Percentiles rank a stretch among this genome's conserved stretches.
These are phyloP conservation scores for Pythium aquatile DNA, from an alignment of 352 stramenopile genomes.

Conservation along the genomic window DNA sequence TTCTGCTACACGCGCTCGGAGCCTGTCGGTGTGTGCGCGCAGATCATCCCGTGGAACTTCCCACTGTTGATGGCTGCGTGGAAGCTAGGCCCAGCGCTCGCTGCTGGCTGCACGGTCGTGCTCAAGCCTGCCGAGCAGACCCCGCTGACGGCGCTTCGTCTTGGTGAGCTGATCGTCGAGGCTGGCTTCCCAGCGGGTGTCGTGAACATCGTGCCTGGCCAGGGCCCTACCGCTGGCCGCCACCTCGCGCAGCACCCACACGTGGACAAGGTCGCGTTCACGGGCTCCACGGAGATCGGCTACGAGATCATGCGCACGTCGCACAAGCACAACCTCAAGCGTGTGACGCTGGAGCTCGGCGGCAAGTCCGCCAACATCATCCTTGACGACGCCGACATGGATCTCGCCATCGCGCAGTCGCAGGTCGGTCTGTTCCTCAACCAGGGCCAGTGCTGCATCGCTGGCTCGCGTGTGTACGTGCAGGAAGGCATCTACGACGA, in stretches of 20 bases:
- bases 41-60: constrained; percentile 72
- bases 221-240: constrained; percentile 50
- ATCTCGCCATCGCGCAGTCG: constrained; percentile 76
- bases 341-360: constrained; percentile 77
- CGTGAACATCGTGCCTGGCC: constrained; percentile 64
- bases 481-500: constrained; percentile 67
- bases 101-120: constrained; percentile 92
- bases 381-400: constrained; percentile 65
- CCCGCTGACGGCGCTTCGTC: constrained; percentile 75
- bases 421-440: constrained; percentile 75
- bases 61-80: constrained; percentile 61
- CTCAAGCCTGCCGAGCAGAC: constrained; percentile 95
- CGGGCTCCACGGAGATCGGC: constrained; percentile 81
- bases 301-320: constrained; percentile 48
- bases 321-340: constrained; percentile 48
- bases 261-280: constrained; percentile 82
- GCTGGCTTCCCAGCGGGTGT: constrained; percentile 61
- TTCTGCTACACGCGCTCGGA: constrained; percentile 61
- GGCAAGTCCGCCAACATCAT: constrained; percentile 90
- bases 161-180: constrained; percentile 68
- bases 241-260: constrained; percentile 56
- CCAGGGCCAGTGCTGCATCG: constrained; percentile 80
- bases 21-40: constrained; percentile 58
- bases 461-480: constrained; percentile 71
- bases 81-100: constrained; percentile 86